Evolutionary conservation across 371 early-diverging fungal species (phyloP).

Genomic region (Phascolomyces articulosus): DNA sequence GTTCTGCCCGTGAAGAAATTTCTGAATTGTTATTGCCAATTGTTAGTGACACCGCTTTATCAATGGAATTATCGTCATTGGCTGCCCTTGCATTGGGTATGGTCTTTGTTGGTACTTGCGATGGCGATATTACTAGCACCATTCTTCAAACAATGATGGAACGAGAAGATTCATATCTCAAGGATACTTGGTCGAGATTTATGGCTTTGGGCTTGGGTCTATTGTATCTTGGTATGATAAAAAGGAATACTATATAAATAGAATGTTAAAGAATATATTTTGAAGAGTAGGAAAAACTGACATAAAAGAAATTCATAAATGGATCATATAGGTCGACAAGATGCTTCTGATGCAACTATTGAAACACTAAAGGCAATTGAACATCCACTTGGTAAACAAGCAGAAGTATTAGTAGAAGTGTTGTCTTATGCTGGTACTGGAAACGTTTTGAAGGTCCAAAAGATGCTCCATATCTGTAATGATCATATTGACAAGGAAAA

Average conservation of each 20-base stretch:
- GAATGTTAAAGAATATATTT: background rate
- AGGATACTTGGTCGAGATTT: constrained; percentile 84
- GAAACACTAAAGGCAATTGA: constrained; percentile 96
- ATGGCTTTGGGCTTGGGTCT: constrained; percentile 93
- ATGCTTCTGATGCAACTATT: constrained; percentile 86
- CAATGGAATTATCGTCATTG: constrained; percentile 90
- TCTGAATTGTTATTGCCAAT: constrained; percentile 83
- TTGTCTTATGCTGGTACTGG: constrained; percentile 95
- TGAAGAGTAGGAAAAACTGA: background rate
- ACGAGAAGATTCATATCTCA: constrained; percentile 81
- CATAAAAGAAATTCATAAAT: background rate
- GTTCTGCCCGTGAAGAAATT: constrained; percentile 86
- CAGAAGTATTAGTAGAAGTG: constrained; percentile 85
- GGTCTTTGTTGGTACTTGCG: constrained; percentile 89
- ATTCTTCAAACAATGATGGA: constrained; percentile 97
- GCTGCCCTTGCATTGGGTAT: constrained; percentile 93
- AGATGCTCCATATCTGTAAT: constrained; percentile 93
- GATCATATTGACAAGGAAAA: constrained; percentile 91
- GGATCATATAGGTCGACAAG: constrained; percentile 75
- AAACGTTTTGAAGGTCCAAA: constrained; percentile 95
- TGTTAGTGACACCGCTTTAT: constrained; percentile 78
- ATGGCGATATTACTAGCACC: constrained; percentile 90
- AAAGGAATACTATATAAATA: background rate
- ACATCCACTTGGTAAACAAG: constrained; percentile 88
- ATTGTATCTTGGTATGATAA: constrained; percentile 69